A percentile compares a stretch with the other conserved stretches of the same genome.
phyloP scores from a whole-genome alignment of 352 stramenopile genomes.

The Phytopythium ostracodes region DNA sequence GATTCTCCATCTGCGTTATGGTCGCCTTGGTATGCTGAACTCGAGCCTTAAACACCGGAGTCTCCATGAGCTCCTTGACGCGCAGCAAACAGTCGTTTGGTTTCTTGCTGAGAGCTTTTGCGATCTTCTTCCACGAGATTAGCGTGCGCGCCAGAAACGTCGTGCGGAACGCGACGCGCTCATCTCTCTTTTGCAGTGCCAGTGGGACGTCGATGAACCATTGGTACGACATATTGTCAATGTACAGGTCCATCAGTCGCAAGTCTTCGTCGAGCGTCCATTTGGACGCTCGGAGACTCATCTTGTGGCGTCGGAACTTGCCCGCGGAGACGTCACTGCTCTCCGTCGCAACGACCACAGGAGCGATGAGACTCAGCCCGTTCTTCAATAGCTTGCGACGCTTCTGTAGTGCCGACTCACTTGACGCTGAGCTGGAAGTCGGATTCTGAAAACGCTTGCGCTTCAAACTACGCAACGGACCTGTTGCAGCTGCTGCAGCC shows the following conservation, averaged over 20 bases:
- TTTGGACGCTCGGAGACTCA: conserved; percentile 46
- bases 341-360: conserved; percentile 20
- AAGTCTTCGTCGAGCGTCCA: conserved; percentile 65
- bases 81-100: conserved; percentile 64
- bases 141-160: conserved; percentile 45
- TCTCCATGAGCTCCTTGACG: conserved; percentile 57
- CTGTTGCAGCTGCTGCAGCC: conserved; percentile 34
- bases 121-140: conserved; percentile 73
- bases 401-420: conserved; percentile 21
- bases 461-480: conserved; percentile 42
- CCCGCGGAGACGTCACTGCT: conserved; percentile 32
- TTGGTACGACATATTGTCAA: conserved; percentile 62
- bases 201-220: conserved; percentile 81
- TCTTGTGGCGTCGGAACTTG: conserved; percentile 48
- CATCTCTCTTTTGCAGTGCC: conserved; percentile 56
- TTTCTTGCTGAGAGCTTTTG: conserved; percentile 52
- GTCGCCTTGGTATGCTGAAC: conserved; percentile 53
- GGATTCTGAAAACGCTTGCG: conserved; percentile 49
- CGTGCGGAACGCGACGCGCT: conserved; percentile 64
- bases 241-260: conserved; percentile 65
- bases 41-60: conserved; percentile 56
- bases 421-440: not conserved
- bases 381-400: conserved; percentile 24
- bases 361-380: conserved; percentile 13
- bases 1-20: conserved; percentile 71